These are phyloP conservation scores for Fusarium tjaetaba DNA, from an alignment of 2,329 filamentous ascomycete species.

Conservation along the genomic window DNA sequence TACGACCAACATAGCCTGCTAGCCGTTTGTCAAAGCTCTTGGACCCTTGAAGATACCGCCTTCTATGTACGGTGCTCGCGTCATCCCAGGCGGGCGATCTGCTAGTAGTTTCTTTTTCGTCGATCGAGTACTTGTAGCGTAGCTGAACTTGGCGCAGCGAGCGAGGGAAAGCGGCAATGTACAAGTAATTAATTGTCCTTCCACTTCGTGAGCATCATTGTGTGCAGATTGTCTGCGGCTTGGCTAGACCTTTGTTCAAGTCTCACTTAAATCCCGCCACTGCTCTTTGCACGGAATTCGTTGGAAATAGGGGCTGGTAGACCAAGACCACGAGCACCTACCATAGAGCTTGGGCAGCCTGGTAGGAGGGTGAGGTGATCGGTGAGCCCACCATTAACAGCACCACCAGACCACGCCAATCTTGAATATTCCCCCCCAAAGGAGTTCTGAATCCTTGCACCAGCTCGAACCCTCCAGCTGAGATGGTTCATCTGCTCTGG, in stretches of 20 bases:
- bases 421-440: constrained; percentile 25
- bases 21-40: constrained; percentile 5
- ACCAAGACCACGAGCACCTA: constrained; percentile 17
- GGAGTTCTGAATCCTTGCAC: constrained; percentile 21
- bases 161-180: background rate
- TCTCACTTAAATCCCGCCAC: constrained; percentile 31
- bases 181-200: constrained; percentile 19
- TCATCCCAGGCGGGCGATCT: constrained; percentile 30
- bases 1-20: constrained; percentile 8
- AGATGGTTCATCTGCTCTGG: constrained; percentile 34
- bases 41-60: constrained; percentile 14
- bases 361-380: constrained; percentile 42
- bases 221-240: constrained; percentile 21
- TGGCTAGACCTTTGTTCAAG: constrained; percentile 25
- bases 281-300: constrained; percentile 29
- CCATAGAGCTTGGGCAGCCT: constrained; percentile 14
- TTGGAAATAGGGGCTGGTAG: constrained; percentile 37
- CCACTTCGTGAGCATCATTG: constrained; percentile 24
- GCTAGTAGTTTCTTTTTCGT: constrained; percentile 32
- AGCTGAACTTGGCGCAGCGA: constrained; percentile 26
- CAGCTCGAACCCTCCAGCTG: constrained; percentile 31
- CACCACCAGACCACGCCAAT: constrained; percentile 32
- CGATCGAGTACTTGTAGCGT: constrained; percentile 19
- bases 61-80: constrained; percentile 17
- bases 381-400: constrained; percentile 39